Evolutionary conservation across 371 early-diverging fungal species (phyloP).

Genomic region (Dichotomocladium elegans): DNA sequence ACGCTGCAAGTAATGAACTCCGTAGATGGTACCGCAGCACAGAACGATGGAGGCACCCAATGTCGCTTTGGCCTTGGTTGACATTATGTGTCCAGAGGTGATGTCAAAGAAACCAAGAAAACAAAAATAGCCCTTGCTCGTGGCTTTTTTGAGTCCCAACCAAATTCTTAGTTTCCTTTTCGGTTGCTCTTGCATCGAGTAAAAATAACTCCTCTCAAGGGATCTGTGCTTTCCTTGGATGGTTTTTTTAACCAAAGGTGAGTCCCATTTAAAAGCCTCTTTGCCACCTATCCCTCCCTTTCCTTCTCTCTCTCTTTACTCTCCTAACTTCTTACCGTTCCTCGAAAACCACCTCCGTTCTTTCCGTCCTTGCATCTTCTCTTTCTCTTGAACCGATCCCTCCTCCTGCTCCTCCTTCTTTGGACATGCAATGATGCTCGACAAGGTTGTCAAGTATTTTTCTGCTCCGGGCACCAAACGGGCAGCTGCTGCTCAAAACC

Average conservation of each 20-base stretch:
- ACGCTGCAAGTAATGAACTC: constrained; percentile 48
- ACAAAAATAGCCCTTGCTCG: no score
- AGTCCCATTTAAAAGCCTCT: no score
- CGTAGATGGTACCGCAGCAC: constrained; percentile 39
- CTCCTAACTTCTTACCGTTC: no score
- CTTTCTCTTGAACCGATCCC: no score
- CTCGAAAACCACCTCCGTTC: no score
- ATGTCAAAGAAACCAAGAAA: not conserved
- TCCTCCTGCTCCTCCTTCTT: no score
- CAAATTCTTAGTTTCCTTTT: not conserved
- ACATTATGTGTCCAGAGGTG: constrained; percentile 15
- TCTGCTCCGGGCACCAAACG: not conserved
- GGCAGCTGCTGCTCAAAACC: not conserved
- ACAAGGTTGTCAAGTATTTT: not conserved
- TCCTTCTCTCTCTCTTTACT: no score
- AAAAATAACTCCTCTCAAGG: no score
- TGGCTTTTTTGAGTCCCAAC: not conserved
- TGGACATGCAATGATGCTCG: not conserved
- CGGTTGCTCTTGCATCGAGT: not conserved
- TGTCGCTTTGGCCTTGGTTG: constrained; percentile 42
- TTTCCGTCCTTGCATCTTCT: no score
- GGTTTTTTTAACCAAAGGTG: no score
- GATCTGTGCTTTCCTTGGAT: no score
- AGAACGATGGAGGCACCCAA: constrained; percentile 42
- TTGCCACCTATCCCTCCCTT: no score